A percentile compares a stretch with the other conserved stretches of the same genome.
Evolutionary conservation across 2,329 filamentous ascomycete genomes (phyloP).

Genomic region (Aspergillus pseudotamarii): DNA sequence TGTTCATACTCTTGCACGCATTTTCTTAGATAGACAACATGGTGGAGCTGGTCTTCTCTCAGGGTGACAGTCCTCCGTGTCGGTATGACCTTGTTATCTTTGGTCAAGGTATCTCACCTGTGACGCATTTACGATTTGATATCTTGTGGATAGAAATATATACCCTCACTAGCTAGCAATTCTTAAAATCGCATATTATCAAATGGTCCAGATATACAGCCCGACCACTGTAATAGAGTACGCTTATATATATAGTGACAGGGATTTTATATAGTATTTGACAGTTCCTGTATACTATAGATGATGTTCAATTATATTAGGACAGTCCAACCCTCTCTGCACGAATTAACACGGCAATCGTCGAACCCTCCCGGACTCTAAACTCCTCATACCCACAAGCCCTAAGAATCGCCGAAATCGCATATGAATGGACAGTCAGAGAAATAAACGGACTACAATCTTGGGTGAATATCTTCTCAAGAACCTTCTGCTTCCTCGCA

Average conservation of each 20-base stretch:
- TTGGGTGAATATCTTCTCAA: background rate
- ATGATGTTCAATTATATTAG: background rate
- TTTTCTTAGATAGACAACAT: background rate
- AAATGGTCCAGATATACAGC: background rate
- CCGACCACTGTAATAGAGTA: background rate
- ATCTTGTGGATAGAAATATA: slow-evolving; percentile 10
- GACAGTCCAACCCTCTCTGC: background rate
- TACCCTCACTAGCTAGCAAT: background rate
- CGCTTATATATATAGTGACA: background rate
- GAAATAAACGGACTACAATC: background rate
- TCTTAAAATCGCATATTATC: background rate
- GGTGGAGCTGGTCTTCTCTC: background rate
- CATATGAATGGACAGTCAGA: background rate
- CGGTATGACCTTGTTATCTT: background rate
- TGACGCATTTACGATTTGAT: slow-evolving; percentile 6
- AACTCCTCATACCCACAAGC: background rate
- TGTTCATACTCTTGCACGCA: background rate
- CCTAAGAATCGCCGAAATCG: background rate
- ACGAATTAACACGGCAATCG: background rate
- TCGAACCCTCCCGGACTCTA: slow-evolving; percentile 1
- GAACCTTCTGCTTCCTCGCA: background rate
- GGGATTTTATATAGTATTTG: background rate
- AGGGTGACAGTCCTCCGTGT: background rate
- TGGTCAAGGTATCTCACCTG: background rate
- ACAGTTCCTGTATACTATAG: background rate